phyloP scores from a whole-genome alignment of 306 rosid species.

The Heteromeles arbutifolia region DNA sequence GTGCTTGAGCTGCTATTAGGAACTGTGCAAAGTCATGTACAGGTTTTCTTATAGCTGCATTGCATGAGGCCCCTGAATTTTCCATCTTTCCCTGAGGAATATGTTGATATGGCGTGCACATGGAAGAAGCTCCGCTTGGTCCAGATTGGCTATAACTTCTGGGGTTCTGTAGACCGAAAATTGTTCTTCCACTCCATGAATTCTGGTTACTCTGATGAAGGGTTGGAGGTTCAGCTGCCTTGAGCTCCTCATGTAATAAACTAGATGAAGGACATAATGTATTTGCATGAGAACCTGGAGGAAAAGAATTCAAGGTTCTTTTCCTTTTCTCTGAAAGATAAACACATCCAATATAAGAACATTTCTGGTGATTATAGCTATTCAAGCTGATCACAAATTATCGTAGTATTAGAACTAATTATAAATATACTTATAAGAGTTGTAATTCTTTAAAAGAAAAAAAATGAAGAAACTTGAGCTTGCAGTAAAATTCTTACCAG shows the following conservation, averaged over 20 bases:
- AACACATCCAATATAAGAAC: neutral
- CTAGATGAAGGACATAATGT: constrained; percentile 1
- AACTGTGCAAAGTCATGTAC: neutral
- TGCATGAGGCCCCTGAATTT: constrained; percentile 28
- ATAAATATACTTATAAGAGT: neutral
- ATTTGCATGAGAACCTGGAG: constrained; percentile 11
- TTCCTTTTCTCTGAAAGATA: constrained; percentile 27
- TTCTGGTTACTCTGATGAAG: constrained; percentile 25
- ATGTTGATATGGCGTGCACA: constrained; percentile 15
- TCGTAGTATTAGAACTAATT: neutral
- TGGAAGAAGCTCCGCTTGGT: constrained; percentile 19
- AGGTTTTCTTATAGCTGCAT: neutral
- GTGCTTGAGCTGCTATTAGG: constrained; percentile 22
- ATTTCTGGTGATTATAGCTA: neutral
- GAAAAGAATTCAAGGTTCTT: constrained; percentile 16
- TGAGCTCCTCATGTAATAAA: constrained; percentile 17
- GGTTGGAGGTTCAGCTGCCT: constrained; percentile 20
- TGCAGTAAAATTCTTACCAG: constrained; percentile 30
- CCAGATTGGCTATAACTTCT: constrained; percentile 21
- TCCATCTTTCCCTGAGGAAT: constrained; percentile 13
- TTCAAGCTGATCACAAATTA: neutral
- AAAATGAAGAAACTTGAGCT: neutral
- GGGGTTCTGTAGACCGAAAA: constrained; percentile 9
- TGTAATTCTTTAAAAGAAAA: neutral
- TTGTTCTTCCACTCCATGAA: constrained; percentile 17